Evolutionary conservation across 805 yeast genomes (phyloP).

Genomic region (Ogataea populi-albae): DNA sequence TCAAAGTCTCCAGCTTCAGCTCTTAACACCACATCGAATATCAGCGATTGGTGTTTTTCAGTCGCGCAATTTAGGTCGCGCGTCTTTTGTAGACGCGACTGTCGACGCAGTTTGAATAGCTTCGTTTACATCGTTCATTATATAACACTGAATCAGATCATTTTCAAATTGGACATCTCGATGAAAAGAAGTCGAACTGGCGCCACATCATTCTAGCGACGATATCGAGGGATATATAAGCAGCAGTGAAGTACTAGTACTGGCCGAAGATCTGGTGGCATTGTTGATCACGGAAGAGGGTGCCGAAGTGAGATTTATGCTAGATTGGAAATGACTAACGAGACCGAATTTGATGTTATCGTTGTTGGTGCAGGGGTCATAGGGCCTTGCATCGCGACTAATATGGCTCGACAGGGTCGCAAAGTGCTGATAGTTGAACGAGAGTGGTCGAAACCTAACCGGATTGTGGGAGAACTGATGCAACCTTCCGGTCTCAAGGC

Average conservation of each 20-base stretch:
- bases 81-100: too few relatives aligned
- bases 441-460: constrained; percentile 88
- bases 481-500: constrained; percentile 97
- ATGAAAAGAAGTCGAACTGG: not conserved
- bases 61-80: too few relatives aligned
- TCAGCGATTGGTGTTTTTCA: too few relatives aligned
- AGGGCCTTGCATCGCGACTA: constrained; percentile 91
- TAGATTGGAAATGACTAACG: constrained; percentile 2
- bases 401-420: constrained; percentile 86
- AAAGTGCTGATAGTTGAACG: constrained; percentile 77
- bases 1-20: too few relatives aligned
- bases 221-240: too few relatives aligned
- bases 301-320: too few relatives aligned
- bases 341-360: constrained; percentile 63
- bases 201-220: too few relatives aligned
- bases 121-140: too few relatives aligned
- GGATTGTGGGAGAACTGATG: constrained; percentile 95
- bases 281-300: too few relatives aligned
- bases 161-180: constrained; percentile 6
- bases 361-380: constrained; percentile 98
- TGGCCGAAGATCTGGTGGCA: too few relatives aligned
- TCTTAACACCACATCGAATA: too few relatives aligned
- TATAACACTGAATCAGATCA: constrained; percentile 20
- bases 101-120: not conserved
- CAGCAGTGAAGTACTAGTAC: too few relatives aligned